These are phyloP conservation scores for Saturnispora ahearnii DNA, from an alignment of 805 yeast species.

Conservation along the genomic window DNA sequence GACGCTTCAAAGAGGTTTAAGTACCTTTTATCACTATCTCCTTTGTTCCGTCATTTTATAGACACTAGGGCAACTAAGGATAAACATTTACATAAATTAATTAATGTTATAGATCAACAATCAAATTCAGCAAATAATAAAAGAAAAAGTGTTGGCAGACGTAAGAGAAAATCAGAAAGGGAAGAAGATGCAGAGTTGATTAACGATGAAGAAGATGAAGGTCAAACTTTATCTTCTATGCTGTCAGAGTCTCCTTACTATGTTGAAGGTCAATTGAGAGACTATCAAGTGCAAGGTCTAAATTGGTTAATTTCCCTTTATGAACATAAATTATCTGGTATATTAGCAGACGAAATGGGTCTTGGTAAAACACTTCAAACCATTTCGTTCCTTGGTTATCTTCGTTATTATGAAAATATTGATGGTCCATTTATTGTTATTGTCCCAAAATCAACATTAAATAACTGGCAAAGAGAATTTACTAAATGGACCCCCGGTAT, in stretches of 20 bases:
- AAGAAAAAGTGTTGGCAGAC: conserved; percentile 16
- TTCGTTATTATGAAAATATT: conserved; percentile 49
- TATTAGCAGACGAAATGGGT: conserved; percentile 83
- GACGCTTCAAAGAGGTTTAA: conserved; percentile 74
- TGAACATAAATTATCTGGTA: conserved; percentile 63
- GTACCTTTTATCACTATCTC: conserved; percentile 74
- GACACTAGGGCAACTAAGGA: conserved; percentile 75
- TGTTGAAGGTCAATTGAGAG: conserved; percentile 54
- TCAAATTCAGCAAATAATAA: conserved; percentile 42
- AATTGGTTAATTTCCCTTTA: conserved; percentile 68
- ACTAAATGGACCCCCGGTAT: conserved; percentile 76
- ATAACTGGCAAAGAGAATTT: conserved; percentile 74
- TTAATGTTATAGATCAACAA: conserved; percentile 31
- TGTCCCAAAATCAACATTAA: conserved; percentile 73
- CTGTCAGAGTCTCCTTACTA: conserved; percentile 66
- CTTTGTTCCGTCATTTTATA: conserved; percentile 80
- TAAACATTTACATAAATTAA: conserved; percentile 52
- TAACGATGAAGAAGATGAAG: conserved; percentile 71
- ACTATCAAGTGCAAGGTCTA: conserved; percentile 72
- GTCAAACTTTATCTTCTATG: conserved; percentile 48
- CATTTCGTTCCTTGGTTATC: conserved; percentile 63
- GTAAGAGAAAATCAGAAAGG: conserved; percentile 83
- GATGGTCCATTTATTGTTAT: conserved; percentile 70
- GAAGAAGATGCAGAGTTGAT: conserved; percentile 93
- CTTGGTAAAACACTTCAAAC: conserved; percentile 77